These are phyloP conservation scores for Stemphylium vesicarium DNA, from an alignment of 2,329 filamentous ascomycete species.

Conservation along the genomic window DNA sequence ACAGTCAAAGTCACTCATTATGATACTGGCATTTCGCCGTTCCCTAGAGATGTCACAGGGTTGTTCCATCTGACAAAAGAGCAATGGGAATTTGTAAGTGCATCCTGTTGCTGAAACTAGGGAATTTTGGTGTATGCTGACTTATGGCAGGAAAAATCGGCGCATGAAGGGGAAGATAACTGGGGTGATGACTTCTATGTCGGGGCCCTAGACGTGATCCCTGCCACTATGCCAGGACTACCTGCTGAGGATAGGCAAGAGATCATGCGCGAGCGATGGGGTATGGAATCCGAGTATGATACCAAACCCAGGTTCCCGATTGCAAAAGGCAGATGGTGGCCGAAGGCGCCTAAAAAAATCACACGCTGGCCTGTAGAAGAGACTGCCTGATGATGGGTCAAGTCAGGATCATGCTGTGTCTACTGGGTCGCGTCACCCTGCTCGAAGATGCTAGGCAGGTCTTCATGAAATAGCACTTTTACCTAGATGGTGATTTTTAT, in stretches of 20 bases:
- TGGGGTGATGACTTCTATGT: constrained; percentile 2
- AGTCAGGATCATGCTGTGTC: too few species aligned
- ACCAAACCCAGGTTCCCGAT: constrained; percentile 2
- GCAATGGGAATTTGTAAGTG: constrained; percentile 29
- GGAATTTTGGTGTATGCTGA: background rate
- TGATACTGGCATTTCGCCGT: constrained; percentile 19
- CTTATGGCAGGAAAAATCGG: constrained; percentile 8
- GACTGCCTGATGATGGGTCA: too few species aligned
- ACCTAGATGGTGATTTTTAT: too few species aligned
- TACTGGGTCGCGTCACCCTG: too few species aligned
- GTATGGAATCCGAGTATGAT: constrained; percentile 3
- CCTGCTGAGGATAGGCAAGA: background rate
- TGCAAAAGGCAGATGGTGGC: constrained; percentile 18
- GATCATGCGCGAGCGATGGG: constrained; percentile 19
- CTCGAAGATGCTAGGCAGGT: too few species aligned
- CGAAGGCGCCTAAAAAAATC: background rate
- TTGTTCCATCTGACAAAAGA: constrained; percentile 24
- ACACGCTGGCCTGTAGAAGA: too few species aligned
- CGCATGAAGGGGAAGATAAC: background rate
- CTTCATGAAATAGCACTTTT: too few species aligned
- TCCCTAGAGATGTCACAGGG: constrained; percentile 23
- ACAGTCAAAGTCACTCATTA: constrained; percentile 26
- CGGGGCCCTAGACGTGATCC: background rate
- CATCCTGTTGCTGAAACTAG: background rate
- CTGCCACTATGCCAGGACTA: background rate